Percentiles rank a stretch among this genome's conserved stretches.
These are phyloP conservation scores for Pythium utonaiense DNA, from an alignment of 352 stramenopile species.

Conservation along the genomic window DNA sequence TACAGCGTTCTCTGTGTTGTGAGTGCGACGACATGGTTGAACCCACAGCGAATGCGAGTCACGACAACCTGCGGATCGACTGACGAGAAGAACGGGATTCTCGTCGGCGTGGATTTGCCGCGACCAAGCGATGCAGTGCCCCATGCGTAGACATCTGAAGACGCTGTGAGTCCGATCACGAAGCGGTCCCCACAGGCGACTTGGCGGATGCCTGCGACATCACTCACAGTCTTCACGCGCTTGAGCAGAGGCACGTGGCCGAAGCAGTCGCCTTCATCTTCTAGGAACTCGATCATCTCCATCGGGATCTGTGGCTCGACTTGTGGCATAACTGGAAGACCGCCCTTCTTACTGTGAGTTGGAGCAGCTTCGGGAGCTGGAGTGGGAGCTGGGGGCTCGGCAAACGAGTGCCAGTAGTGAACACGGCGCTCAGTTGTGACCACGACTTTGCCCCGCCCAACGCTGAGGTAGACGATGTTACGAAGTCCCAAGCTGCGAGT, in stretches of 20 bases:
- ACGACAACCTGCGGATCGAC: constrained; percentile 12
- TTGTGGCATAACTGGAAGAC: background rate
- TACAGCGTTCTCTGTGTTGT: constrained; percentile 32
- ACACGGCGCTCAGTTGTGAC: constrained; percentile 22
- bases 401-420: constrained; percentile 22
- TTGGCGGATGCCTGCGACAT: constrained; percentile 33
- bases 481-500: constrained; percentile 13
- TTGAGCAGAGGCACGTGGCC: constrained; percentile 43
- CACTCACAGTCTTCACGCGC: constrained; percentile 41
- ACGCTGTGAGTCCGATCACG: constrained; percentile 27
- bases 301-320: background rate
- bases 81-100: constrained; percentile 6
- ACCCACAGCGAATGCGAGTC: constrained; percentile 40
- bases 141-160: constrained; percentile 38
- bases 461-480: constrained; percentile 19
- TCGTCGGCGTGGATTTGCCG: constrained; percentile 8
- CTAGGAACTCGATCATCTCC: constrained; percentile 17
- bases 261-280: constrained; percentile 47
- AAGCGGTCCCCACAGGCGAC: constrained; percentile 36
- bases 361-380: background rate
- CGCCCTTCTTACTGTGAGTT: background rate
- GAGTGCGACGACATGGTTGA: constrained; percentile 33
- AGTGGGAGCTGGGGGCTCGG: background rate
- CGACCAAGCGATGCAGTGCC: constrained; percentile 14
- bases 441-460: constrained; percentile 16